Evolutionary conservation across 257 asterid genomes (phyloP), one percentile per base, ranked within the genome.

Genomic region (Nicotiana undulata): DNA sequence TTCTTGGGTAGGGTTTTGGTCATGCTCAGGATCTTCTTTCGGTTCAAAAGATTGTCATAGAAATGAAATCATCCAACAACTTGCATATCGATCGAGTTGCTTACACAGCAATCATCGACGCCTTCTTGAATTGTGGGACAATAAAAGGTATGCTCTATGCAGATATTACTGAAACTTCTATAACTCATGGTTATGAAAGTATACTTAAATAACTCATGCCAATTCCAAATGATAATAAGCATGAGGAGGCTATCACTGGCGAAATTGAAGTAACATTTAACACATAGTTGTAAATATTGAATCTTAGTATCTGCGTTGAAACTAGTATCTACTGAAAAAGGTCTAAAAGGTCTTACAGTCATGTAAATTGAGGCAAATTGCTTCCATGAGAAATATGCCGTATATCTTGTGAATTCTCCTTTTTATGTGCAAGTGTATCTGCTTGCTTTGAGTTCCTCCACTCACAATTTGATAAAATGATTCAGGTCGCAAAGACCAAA

Each of bases 11-110:
- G 96, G 96, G 93, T 72, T 90, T 90, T 86, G 92, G 92, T 46
- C 85, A 40, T 58, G 89, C 85, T 74, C 89, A 91, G 83, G 92
- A 91, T 84, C 86, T 83, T 29, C 74, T 32, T 78, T 86, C 88
- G 13, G 83, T 88, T 20, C 75, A 84, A 59, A 86, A 84, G 87
- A 83, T 91, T 81, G 75, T 88, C 84, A 81, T 75, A 68, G 96
- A 91, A 85, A 88, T 91, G 92, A 91, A 90, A 82, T 85, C 89
- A 75, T 77, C 79, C 85, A 34, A 75, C 76, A 84, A 82, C 63
- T 61, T 87, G 83, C 82, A 63, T 76, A 86, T 91, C 5, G 96
- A 91, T 77, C 96, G 96, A 80, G 91, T 91, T 80, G 96, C 93
- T 28, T 91, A 91, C 88, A 88, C 92, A 59, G 86, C 85, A 16